Evolutionary conservation across 2,329 filamentous ascomycete species (phyloP), one percentile per base, ranked within the genome.

Genomic region (Fusarium torreyae): DNA sequence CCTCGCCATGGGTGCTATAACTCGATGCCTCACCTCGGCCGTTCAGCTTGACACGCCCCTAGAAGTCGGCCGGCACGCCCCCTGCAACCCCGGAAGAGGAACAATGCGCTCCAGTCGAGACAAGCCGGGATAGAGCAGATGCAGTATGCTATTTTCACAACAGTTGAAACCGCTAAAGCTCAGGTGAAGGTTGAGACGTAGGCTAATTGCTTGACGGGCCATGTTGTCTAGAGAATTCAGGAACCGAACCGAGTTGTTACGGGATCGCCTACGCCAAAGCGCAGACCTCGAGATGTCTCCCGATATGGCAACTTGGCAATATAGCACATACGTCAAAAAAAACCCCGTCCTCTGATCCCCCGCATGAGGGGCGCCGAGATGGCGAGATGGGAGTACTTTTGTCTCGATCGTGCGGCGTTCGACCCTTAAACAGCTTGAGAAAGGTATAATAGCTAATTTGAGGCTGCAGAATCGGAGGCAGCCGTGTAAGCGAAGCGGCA

Each of bases 81-180:
- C 56, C 56, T 40, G 33, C 42, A 57, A 46, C 52, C 65, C 70
- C 48, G 28, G 63, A 44, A 51, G 64, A 71, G 52, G 48, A 44
- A 53, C 66, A 57, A 59, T 66, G 53, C 50, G 59, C 57, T 55
- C 57, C 44, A 54, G 59, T 58, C 50, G 59, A 64, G 59, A 50
- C 50, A 52, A 50, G 26, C 60, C 49, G 58, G 70, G 69, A 40
- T 65, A 61, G 36, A 50, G 57, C 49, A 71, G 64, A 74, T 62
- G 70, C 53, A 49, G 53, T 70, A 44, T 74, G 57, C 73, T 75
- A 75, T 75, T 75, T 75, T 67, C 70, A 73, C 71, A 66, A 70
- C 69, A 75, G 57, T 71, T 63, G 72, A 75, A 75, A 75, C 73
- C 65, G 58, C 73, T 75, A 75, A 67, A 57, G 45, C 54, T 61